Conservation (phyloP, 306 rosid genomes). For the Quercus suber region DNA sequence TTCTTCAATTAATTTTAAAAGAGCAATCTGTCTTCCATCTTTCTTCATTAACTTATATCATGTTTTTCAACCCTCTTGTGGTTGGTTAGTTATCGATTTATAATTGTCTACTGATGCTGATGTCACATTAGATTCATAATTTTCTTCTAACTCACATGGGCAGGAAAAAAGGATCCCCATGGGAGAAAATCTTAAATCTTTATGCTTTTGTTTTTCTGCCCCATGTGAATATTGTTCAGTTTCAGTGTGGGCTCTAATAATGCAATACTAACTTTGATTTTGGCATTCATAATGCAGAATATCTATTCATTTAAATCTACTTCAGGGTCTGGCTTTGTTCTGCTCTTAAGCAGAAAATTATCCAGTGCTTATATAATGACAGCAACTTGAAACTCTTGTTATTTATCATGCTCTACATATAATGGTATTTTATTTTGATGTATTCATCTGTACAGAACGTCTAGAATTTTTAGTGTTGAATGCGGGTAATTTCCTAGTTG, state of each 20-base stretch:
- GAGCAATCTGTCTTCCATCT: background rate
- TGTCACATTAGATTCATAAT: no score
- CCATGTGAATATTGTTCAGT: no score
- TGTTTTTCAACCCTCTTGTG: background rate
- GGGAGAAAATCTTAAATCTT: no score
- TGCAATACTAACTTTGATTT: no score
- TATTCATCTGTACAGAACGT: background rate
- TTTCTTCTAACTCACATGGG: no score
- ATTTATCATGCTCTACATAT: background rate
- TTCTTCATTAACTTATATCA: background rate
- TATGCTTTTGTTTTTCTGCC: no score
- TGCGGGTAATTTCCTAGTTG: slow-evolving; percentile 2
- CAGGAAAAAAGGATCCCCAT: no score
- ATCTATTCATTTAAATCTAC: background rate
- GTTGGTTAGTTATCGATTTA: no score
- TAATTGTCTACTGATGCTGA: no score
- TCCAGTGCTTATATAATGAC: slow-evolving; percentile 10
- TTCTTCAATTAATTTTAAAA: background rate
- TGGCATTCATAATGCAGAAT: background rate
- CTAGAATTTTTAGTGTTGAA: background rate
- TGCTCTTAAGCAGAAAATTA: background rate
- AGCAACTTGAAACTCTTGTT: background rate
- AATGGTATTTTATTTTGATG: background rate
- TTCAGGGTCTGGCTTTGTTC: no score
- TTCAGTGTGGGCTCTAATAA: no score